Evolutionary conservation across 768 basidiomycete species (phyloP).

Genomic region (Psilocybe sp.): DNA sequence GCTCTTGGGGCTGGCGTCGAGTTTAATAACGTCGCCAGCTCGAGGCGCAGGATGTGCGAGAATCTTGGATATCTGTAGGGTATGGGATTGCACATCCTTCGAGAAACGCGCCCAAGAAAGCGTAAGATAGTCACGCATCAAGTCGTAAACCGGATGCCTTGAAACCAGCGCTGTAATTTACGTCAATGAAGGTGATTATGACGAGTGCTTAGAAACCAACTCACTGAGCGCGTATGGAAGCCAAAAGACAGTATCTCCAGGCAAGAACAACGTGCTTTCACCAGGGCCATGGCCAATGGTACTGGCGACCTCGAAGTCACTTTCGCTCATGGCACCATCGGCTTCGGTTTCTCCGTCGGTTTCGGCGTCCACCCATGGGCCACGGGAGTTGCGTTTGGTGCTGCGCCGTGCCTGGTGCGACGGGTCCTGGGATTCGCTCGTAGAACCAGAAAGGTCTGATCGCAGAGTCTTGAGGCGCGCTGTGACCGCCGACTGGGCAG

Average conservation of each 20-base stretch:
- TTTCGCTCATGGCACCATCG: slow-evolving; percentile 78
- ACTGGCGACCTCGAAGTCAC: slow-evolving; percentile 82
- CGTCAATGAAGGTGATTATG: slow-evolving; percentile 1
- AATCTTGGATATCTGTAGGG: slow-evolving; percentile 85
- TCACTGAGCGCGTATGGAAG: slow-evolving; percentile 88
- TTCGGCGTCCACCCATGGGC: slow-evolving; percentile 71
- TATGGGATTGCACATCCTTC: slow-evolving; percentile 91
- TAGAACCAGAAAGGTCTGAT: slow-evolving; percentile 46
- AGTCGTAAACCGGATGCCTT: slow-evolving; percentile 89
- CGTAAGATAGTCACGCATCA: slow-evolving; percentile 95
- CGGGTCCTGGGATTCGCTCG: slow-evolving; percentile 49
- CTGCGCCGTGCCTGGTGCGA: slow-evolving; percentile 53
- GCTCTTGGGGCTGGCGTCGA: slow-evolving; percentile 74
- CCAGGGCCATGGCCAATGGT: slow-evolving; percentile 80
- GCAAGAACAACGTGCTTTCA: slow-evolving; percentile 85
- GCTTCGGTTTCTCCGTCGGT: slow-evolving; percentile 78
- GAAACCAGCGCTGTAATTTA: slow-evolving; percentile 72
- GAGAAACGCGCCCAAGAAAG: slow-evolving; percentile 93
- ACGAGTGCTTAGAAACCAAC: slow-evolving; percentile 24
- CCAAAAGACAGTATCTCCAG: slow-evolving; percentile 92
- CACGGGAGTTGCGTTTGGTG: slow-evolving; percentile 56
- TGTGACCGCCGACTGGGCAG: slow-evolving; percentile 68
- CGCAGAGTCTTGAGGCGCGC: slow-evolving; percentile 67
- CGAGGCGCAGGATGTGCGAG: slow-evolving; percentile 85
- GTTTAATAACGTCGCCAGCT: slow-evolving; percentile 80